Evolutionary conservation across 2,329 filamentous ascomycete species (phyloP).

Genomic region (Cryphonectria japonica): DNA sequence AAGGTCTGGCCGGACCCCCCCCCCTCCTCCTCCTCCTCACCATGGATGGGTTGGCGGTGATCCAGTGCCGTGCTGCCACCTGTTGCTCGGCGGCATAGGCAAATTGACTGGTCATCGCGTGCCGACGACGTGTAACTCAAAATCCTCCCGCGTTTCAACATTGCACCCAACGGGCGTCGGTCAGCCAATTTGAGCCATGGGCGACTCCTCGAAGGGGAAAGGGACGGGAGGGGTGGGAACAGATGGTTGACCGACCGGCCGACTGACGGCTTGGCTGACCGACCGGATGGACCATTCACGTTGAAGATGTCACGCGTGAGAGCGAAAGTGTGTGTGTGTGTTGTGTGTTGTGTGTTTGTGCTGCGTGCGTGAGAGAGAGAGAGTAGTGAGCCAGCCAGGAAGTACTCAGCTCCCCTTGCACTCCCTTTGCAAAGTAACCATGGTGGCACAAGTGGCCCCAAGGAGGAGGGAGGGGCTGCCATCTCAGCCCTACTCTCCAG

Average conservation of each 20-base stretch:
- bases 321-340: background rate
- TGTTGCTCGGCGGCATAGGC: background rate
- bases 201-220: background rate
- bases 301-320: background rate
- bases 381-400: too few relatives aligned
- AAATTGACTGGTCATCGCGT: background rate
- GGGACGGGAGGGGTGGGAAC: too few relatives aligned
- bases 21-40: background rate
- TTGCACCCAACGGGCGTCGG: background rate
- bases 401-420: background rate
- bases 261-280: background rate
- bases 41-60: background rate
- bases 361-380: too few relatives aligned
- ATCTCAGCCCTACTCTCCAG: conserved; percentile 26
- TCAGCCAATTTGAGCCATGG: background rate
- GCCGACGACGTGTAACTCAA: background rate
- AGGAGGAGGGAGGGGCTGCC: conserved; percentile 12
- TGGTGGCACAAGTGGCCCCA: background rate
- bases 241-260: background rate
- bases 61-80: conserved; percentile 9
- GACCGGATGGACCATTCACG: background rate
- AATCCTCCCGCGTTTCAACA: conserved; percentile 23
- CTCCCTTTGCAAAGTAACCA: background rate
- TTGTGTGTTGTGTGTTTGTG: too few relatives aligned
- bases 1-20: background rate